Percentiles rank a stretch among this genome's conserved stretches.
Evolutionary conservation across 139 green algal species (phyloP).

Genomic region (Zygnema circumcarinatum): DNA sequence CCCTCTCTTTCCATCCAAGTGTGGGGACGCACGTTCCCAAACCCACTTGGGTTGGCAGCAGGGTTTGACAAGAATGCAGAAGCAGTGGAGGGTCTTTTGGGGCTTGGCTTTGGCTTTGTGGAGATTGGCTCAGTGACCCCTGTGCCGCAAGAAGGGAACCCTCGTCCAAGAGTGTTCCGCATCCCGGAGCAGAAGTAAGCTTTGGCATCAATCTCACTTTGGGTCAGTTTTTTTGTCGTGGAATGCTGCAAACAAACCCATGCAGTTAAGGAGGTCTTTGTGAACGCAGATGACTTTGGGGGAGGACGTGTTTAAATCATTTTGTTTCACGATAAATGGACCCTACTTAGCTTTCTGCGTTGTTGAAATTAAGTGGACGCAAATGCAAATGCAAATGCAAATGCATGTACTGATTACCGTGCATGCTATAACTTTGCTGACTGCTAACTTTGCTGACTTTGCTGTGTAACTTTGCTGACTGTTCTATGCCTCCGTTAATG

Average conservation of each 20-base stretch:
- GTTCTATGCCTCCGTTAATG: neutral
- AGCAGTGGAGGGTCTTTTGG: slow-evolving; percentile 77
- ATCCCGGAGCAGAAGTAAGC: slow-evolving; percentile 71
- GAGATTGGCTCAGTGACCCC: slow-evolving; percentile 87
- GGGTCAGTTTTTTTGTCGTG: neutral
- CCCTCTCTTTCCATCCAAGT: slow-evolving; percentile 74
- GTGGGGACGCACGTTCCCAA: slow-evolving; percentile 79
- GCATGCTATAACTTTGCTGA: no score
- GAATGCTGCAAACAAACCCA: no score
- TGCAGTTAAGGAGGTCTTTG: neutral
- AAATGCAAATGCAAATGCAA: no score
- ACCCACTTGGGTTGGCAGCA: slow-evolving; percentile 93
- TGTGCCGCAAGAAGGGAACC: slow-evolving; percentile 91
- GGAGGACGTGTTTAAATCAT: no score
- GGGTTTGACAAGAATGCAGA: slow-evolving; percentile 97
- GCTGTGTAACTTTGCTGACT: no score
- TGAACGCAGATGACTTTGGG: no score
- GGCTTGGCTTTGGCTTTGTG: slow-evolving; percentile 90
- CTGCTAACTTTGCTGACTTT: no score
- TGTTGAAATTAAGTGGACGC: no score
- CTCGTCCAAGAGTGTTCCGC: slow-evolving; percentile 88
- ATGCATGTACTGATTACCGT: no score
- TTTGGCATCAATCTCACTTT: neutral
- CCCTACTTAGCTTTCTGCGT: no score
- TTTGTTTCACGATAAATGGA: no score